Evolutionary conservation across 2,329 filamentous ascomycete genomes (phyloP), one percentile per base, ranked within the genome.

Genomic region (Pseudogymnoascus sp.): DNA sequence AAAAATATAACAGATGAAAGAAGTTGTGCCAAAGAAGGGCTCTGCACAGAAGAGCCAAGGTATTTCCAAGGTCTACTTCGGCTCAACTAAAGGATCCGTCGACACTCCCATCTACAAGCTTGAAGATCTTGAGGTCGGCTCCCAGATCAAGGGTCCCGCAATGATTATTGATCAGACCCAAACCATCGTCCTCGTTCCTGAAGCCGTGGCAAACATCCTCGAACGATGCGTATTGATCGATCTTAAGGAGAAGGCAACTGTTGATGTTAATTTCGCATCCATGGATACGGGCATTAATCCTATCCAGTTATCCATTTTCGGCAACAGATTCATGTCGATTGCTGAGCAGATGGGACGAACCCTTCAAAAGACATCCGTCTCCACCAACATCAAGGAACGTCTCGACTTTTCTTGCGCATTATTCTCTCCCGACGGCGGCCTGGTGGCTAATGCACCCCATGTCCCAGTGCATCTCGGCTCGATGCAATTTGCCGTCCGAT

Each of bases 161-260:
- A 90, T 96, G 75, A 82, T 96, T 63, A 90, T 91, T 1, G 92
- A 92, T 69, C 86, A 88, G 5, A 92, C 89, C 0, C 92, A 97
- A 75, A 97, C 92, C 0, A 93, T 97, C 65, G 89, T 97, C 0
- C 85, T 96, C 1, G 89, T 89, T 0, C 92, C 92, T 0, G 84
- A 83, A 30, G 84, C 90, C 2, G 84, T 84, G 28, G 92, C 92
- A 0, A 76, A 91, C 4, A 35, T 58, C 12, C 84, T 94, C n/a
- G 81, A 90, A 65, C 94, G 91, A 0, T 92, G 96, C 69, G 90
- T 96, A 3, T 82, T 96, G 12, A 91, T 97, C 71, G 91, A 95
- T 39, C 25, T 65, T 5, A 33, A 41, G 12, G 39, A 60, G 11
- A 49, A 25, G 22, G n/a, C 59, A 16, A 45, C 62, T 58, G n/a